phyloP scores from a whole-genome alignment of 257 asterid genomes.

The Solanum sparsipilum region DNA sequence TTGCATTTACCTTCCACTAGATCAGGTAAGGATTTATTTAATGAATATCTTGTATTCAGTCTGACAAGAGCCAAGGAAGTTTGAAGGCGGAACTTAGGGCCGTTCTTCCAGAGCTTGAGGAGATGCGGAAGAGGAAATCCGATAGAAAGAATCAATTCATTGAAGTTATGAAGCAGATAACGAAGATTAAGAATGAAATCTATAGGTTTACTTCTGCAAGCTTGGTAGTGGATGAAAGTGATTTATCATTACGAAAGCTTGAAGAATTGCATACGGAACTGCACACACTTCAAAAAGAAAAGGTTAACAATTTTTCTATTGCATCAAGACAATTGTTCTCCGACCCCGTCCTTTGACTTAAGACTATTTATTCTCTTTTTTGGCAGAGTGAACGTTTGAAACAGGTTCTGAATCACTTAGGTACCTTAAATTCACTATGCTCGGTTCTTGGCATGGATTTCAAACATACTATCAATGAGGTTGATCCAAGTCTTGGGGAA shows the following conservation, averaged over 20 bases:
- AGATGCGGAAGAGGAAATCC: conserved; percentile 70
- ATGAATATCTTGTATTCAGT: conserved; percentile 21
- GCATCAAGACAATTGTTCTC: neutral
- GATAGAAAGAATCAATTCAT: conserved; percentile 68
- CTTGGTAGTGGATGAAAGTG: conserved; percentile 52
- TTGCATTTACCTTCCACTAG: neutral
- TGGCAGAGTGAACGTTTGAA: conserved; percentile 81
- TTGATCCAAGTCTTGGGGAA: conserved; percentile 78
- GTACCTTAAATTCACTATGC: conserved; percentile 59
- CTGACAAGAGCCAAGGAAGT: conserved; percentile 65
- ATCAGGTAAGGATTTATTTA: neutral
- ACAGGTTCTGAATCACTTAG: conserved; percentile 56
- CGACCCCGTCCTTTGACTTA: neutral
- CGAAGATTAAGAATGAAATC: conserved; percentile 58
- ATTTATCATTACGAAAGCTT: conserved; percentile 70
- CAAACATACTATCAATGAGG: conserved; percentile 49
- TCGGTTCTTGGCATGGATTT: conserved; percentile 86
- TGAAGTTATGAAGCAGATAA: conserved; percentile 58
- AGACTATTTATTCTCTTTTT: neutral
- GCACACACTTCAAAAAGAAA: conserved; percentile 73
- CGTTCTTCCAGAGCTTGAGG: conserved; percentile 74
- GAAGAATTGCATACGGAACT: conserved; percentile 75
- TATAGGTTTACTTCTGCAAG: conserved; percentile 21
- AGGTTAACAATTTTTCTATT: conserved; percentile 29
- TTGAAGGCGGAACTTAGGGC: conserved; percentile 70